Percentiles rank a stretch among this genome's conserved stretches.
These are phyloP conservation scores for Chionographis japonica DNA, from an alignment of 106 monocot genomes.

Conservation along the genomic window DNA sequence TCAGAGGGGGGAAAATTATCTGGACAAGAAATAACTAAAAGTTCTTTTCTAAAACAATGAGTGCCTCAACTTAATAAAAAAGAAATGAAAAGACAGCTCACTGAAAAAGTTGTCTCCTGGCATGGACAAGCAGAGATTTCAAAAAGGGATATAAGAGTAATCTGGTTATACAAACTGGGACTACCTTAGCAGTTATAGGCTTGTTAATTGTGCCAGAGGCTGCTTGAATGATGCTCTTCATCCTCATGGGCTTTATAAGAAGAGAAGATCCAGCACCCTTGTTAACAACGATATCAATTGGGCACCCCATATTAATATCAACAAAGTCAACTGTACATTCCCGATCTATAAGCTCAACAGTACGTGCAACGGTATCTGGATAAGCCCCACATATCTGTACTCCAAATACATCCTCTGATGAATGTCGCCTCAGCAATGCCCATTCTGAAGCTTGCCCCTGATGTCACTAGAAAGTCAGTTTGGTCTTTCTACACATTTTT, in stretches of 20 bases:
- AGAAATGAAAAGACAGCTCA: not conserved
- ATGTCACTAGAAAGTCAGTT: not conserved
- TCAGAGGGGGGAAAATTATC: not conserved
- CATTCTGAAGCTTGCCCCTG: constrained; percentile 98
- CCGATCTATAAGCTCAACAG: constrained; percentile 77
- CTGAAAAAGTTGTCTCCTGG: not conserved
- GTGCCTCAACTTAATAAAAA: not conserved
- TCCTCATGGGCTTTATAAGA: constrained; percentile 82
- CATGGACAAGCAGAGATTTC: not conserved
- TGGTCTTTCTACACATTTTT: not conserved
- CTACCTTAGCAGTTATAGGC: constrained; percentile 83
- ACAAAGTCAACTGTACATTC: constrained; percentile 83
- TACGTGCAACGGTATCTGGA: constrained; percentile 81
- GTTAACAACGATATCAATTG: constrained; percentile 90
- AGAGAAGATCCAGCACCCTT: constrained; percentile 94
- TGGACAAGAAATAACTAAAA: no score
- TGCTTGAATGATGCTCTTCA: constrained; percentile 80
- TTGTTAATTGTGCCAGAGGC: constrained; percentile 42
- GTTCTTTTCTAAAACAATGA: no score
- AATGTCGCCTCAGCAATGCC: constrained; percentile 88
- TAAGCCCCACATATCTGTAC: constrained; percentile 89
- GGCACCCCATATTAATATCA: constrained; percentile 98
- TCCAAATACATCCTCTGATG: constrained; percentile 86
- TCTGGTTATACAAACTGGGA: not conserved
- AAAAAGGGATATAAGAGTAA: not conserved